Evolutionary conservation across 1,284 basidiomycete genomes (phyloP), one percentile per base, ranked within the genome.

Genomic region (Phlebopus sp.): DNA sequence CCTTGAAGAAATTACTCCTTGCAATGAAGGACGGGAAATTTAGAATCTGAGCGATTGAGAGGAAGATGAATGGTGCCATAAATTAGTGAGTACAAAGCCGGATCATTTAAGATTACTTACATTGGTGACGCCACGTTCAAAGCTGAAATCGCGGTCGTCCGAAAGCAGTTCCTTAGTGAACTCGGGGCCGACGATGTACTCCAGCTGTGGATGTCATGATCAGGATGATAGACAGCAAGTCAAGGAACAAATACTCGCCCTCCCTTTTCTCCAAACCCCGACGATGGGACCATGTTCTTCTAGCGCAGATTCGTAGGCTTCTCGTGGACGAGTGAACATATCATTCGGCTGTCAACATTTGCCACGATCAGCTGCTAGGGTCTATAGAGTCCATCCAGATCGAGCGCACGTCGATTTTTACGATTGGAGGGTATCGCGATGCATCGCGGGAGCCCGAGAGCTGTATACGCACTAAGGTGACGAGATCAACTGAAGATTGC

Each of bases 241-340:
- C 14, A 15, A 30, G 13, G 5, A 6, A 19, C 13, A 21, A 17
- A 25, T 17, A 55, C 59, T 25, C 21, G 66, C 65, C 21, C 57
- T 56, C 34, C 64, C 66, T 49, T 67, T 69, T 17, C 66, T 55
- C n/a, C 54, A 54, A 5, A 69, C 68, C n/a, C 61, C 66, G 32
- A 69, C 61, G 17, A 68, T 57, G 7, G 64, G 62, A 1, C 66
- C 64, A 41, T 67, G 50, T 21, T 58, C 47, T 5, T 52, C 54
- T 13, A 69, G 51, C 1, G 68, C 68, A 17, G 51, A 54, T 37
- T 61, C 63, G 35, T 69, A 69, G 5, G 66, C 66, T 40, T 62
- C 60, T 9, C 59, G 58, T 5, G 68, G 63, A 27, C 57, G 54
- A 8, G 53, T 52, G 49, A 66, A 68, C 17, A 68, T 64, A 18